Evolutionary conservation across 2,329 filamentous ascomycete species (phyloP), one percentile per base, ranked within the genome.

Genomic region (Fusarium austroafricanum): DNA sequence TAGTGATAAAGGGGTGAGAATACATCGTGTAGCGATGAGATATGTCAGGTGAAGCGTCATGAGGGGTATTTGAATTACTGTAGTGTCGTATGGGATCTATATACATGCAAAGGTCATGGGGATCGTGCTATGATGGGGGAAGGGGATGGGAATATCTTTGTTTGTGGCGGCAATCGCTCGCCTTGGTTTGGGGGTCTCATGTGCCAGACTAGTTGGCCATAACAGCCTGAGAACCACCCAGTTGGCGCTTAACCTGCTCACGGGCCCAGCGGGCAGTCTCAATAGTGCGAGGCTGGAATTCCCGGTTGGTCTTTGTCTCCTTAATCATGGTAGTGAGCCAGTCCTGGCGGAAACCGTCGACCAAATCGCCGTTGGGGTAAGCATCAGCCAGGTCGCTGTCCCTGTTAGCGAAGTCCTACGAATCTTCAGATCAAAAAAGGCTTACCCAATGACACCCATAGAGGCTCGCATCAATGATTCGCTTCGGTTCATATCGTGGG

Each of bases 191-290:
- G 12, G 44, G 38, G 29, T 55, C 45, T 51, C 20, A 11, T 35
- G 40, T 26, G 26, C 40, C 33, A 26, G 15, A 58, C 78, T 73
- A 86, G 67, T 81, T 81, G 55, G 82, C 78, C 84, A 88, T 87
- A 72, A 86, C 82, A 54, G 72, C 65, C 78, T 82, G 72, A 76
- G 78, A 49, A 68, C 87, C 87, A 60, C 86, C 86, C 52, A 90
- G 81, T 81, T 99, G 96, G 74, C 93, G 92, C 87, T 97, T 98
- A 79, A 98, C 94, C 79, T 97, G 94, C 82, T 98, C 96, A 64
- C 95, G 91, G 67, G 96, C 94, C 96, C 96, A 99, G 74, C 95
- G 92, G 77, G 96, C 96, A 45, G 96, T 98, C 71, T 97, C 93
- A 70, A 96, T 90, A 5, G 96, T 99, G 67, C 94, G 92, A 28